These are phyloP conservation scores for Cucurbita argyrosperma DNA, from an alignment of 306 rosid species.

Conservation along the genomic window DNA sequence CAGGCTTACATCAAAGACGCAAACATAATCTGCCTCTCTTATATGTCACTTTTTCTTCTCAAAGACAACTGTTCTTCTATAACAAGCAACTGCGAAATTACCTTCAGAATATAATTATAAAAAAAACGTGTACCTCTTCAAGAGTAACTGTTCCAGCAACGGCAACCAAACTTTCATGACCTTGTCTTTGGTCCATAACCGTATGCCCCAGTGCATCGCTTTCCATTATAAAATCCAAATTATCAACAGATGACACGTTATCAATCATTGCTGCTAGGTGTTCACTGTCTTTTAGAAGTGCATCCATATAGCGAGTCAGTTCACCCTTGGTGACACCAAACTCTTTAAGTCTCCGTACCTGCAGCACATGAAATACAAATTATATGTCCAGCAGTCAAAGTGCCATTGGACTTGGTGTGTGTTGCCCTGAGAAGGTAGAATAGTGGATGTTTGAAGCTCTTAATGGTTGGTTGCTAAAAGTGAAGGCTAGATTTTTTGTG, in stretches of 20 bases:
- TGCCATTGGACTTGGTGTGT: background rate
- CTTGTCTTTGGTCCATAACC: slow-evolving; percentile 97
- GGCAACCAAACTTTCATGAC: slow-evolving; percentile 86
- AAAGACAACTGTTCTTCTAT: background rate
- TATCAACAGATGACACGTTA: slow-evolving; percentile 96
- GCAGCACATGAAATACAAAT: slow-evolving; percentile 15
- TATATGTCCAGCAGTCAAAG: slow-evolving; percentile 4
- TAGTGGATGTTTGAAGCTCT: too few species aligned
- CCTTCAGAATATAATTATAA: background rate
- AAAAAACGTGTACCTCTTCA: slow-evolving; percentile 49
- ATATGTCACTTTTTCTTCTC: background rate
- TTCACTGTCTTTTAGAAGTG: slow-evolving; percentile 90
- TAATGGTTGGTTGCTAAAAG: too few species aligned
- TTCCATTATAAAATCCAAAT: slow-evolving; percentile 98
- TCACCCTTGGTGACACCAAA: slow-evolving; percentile 97
- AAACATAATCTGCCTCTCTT: background rate
- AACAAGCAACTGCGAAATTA: background rate
- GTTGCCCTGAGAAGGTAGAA: too few species aligned
- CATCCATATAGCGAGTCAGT: slow-evolving; percentile 91
- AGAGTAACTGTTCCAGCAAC: slow-evolving; percentile 88
- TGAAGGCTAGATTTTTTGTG: too few species aligned
- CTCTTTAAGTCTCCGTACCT: slow-evolving; percentile 95
- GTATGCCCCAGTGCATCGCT: slow-evolving; percentile 90
- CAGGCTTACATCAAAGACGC: background rate
- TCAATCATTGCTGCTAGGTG: slow-evolving; percentile 98